Base-by-base conservation (phyloP, 1,284 basidiomycete species). In the Ustilago shanxiensis region DNA sequence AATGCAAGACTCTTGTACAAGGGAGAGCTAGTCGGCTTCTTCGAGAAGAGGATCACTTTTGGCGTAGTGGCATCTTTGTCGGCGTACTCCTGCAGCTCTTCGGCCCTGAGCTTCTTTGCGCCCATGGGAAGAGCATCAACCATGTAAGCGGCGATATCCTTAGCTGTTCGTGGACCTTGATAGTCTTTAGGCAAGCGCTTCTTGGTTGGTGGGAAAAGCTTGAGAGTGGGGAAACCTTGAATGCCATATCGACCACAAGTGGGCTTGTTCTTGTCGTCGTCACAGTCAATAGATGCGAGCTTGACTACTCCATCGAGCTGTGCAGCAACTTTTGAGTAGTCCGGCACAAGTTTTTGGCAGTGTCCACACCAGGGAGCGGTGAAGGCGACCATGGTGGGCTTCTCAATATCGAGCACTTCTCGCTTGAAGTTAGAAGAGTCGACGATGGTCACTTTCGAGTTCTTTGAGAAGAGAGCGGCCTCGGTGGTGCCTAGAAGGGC, bases 221-320 rank as follows among this genome's bases (percentile, higher is more conserved):
- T 35, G 88, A 98, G 86, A 3, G 95, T 97, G 1, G 95, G 95
- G 89, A 95, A 98, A 2, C 95, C 95, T 87, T 95, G 89, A 22
- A 97, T 90, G n/a, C 91, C 90, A 88, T 93, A 93, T 72, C 94
- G 90, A 0, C 90, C 90, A 83, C 95, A 98, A 10, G 95, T 87
- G 8, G 88, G 88, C 86, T 93, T 94, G 87, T 97, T 96, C 81
- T 88, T 88, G 26, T 91, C 89, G n/a, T 89, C 91, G 81, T 98
- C 95, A 78, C 95, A 98, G 86, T 98, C 94, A 50, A 98, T 90
- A 13, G 94, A 93, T 86, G 95, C 96, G 69, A 93, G 89, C 1
- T 94, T 94, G 35, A 98, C 89, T 39, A 98, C 88, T 9, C 95
- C 94, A 66, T 91, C 89, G 24, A 97, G 89, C 1, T 90, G 92